Evolutionary conservation across 306 rosid genomes (phyloP).

Genomic region (Corylus heterophylla): DNA sequence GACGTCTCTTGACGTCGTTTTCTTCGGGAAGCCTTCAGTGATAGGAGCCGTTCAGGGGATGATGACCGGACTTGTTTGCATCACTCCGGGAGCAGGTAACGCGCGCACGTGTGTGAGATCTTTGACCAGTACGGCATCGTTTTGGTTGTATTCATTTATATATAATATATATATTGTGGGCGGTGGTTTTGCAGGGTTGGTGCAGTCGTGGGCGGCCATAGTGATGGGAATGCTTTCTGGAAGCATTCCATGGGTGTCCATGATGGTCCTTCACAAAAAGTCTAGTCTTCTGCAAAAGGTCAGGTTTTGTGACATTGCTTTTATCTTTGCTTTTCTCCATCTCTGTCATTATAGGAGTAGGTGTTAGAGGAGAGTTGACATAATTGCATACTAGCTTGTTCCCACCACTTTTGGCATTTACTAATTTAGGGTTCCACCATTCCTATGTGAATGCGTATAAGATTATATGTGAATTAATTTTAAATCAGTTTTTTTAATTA

Average conservation of each 20-base stretch:
- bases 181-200: constrained; percentile 53
- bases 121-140: background rate
- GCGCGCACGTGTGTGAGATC: background rate
- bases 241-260: constrained; percentile 84
- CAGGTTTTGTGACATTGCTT: background rate
- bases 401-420: background rate
- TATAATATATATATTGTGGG: background rate
- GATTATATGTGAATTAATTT: too few species aligned
- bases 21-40: constrained; percentile 89
- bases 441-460: too few species aligned
- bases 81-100: constrained; percentile 91
- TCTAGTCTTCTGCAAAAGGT: constrained; percentile 72
- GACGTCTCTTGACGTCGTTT: constrained; percentile 71
- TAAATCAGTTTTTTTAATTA: too few species aligned
- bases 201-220: constrained; percentile 98
- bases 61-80: constrained; percentile 96
- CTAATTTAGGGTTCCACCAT: too few species aligned
- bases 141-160: constrained; percentile 23
- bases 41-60: constrained; percentile 98
- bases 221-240: constrained; percentile 79
- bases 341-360: background rate
- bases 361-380: constrained; percentile 7
- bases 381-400: background rate
- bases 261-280: constrained; percentile 93
- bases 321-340: background rate